These are phyloP conservation scores for Asterionellopsis glacialis DNA, from an alignment of 108 stramenopile species.

Conservation along the genomic window DNA sequence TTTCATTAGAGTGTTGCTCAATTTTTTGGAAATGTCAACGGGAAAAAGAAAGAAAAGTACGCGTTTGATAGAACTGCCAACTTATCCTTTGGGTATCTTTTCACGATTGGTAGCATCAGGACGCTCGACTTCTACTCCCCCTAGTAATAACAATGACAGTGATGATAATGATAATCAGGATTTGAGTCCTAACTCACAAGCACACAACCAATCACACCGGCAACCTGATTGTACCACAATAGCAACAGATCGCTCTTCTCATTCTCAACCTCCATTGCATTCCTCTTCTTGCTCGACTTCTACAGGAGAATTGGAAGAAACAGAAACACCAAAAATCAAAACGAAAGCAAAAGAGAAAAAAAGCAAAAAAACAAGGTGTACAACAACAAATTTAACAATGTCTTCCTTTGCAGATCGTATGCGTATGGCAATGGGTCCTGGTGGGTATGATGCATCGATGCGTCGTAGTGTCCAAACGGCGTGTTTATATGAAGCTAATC, in stretches of 20 bases:
- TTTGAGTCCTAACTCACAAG: too few species aligned
- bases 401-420: constrained; percentile 8
- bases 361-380: not conserved
- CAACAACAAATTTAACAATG: not conserved
- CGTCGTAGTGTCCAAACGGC: constrained; percentile 46
- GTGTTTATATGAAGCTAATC: constrained; percentile 42
- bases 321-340: not conserved
- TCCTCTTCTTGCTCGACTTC: not conserved
- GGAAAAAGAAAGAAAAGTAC: too few species aligned
- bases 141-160: too few species aligned
- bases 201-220: too few species aligned
- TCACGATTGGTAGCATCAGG: too few species aligned
- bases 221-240: too few species aligned
- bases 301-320: not conserved
- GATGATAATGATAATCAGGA: too few species aligned
- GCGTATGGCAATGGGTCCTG: constrained; percentile 16
- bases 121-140: too few species aligned
- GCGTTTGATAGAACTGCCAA: too few species aligned
- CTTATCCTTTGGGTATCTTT: too few species aligned
- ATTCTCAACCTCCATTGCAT: not conserved
- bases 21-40: too few species aligned
- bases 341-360: not conserved
- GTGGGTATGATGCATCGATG: constrained; percentile 22
- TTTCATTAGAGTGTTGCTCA: too few species aligned
- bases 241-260: not conserved